Conservation (phyloP, 2,329 filamentous ascomycete genomes). For the Pseudogymnoascus pannorum region DNA sequence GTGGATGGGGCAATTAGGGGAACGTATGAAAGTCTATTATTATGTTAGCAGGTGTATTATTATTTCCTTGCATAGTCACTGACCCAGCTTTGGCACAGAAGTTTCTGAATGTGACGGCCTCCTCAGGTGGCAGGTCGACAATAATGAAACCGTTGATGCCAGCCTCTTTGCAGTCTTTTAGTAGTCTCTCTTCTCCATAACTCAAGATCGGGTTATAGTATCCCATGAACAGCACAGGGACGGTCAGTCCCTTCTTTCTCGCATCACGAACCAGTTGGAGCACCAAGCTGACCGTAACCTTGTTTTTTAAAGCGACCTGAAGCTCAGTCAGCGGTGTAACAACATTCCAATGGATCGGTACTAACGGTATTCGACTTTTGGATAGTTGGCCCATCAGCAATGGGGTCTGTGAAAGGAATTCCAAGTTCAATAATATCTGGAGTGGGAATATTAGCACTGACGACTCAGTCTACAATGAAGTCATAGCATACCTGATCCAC, state of each 20-base stretch:
- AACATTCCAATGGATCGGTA: conserved; percentile 11
- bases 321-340: conserved; percentile 15
- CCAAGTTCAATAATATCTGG: conserved; percentile 91
- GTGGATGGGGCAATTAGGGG: conserved; percentile 94
- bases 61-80: conserved; percentile 26
- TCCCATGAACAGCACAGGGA: conserved; percentile 90
- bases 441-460: neutral
- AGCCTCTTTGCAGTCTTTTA: conserved; percentile 74
- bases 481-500: conserved; percentile 65
- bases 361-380: conserved; percentile 83
- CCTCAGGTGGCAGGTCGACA: conserved; percentile 90
- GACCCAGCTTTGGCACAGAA: conserved; percentile 71
- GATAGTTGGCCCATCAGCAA: conserved; percentile 94
- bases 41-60: conserved; percentile 11
- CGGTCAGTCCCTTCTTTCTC: conserved; percentile 65
- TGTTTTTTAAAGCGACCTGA: conserved; percentile 71
- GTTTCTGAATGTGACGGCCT: conserved; percentile 85
- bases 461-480: conserved; percentile 9
- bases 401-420: conserved; percentile 94
- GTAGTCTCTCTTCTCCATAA: conserved; percentile 86
- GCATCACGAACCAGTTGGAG: conserved; percentile 80
- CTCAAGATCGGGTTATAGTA: conserved; percentile 96
- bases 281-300: conserved; percentile 72
- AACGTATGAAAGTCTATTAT: conserved; percentile 73
- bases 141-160: conserved; percentile 96